These are phyloP conservation scores for Aspergillus sp. DNA, from an alignment of 2,329 filamentous ascomycete genomes.

Conservation along the genomic window DNA sequence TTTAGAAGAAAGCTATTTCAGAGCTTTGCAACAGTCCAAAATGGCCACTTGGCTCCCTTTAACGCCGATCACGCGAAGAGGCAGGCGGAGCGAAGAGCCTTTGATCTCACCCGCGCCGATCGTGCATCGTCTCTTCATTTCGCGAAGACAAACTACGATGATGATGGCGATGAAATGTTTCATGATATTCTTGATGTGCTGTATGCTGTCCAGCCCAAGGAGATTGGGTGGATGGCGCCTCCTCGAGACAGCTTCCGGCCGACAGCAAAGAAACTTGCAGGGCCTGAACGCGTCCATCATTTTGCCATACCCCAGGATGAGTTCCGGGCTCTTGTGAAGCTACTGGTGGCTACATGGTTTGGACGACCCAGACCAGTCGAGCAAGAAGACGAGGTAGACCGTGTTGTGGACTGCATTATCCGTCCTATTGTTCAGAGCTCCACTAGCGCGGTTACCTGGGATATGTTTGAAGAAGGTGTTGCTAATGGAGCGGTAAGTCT, in stretches of 20 bases:
- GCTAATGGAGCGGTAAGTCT: not conserved
- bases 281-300: not conserved
- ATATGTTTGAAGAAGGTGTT: not conserved
- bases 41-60: not conserved
- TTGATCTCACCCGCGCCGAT: not conserved
- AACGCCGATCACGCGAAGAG: not conserved
- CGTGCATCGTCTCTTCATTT: not conserved
- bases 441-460: not conserved
- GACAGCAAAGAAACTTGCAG: not conserved
- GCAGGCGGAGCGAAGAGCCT: not conserved
- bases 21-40: not conserved
- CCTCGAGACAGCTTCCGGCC: not conserved
- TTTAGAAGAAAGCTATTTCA: not conserved
- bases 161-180: not conserved
- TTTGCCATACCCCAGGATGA: not conserved
- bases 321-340: not conserved
- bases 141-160: not conserved
- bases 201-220: not conserved
- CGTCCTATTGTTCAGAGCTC: not conserved
- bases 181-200: not conserved
- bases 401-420: not conserved
- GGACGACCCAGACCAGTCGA: not conserved
- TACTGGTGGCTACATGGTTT: not conserved
- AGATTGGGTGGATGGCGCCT: not conserved
- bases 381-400: not conserved